phyloP scores from a whole-genome alignment of 2,329 filamentous ascomycete species.

The Verticillium zaregamsianum region DNA sequence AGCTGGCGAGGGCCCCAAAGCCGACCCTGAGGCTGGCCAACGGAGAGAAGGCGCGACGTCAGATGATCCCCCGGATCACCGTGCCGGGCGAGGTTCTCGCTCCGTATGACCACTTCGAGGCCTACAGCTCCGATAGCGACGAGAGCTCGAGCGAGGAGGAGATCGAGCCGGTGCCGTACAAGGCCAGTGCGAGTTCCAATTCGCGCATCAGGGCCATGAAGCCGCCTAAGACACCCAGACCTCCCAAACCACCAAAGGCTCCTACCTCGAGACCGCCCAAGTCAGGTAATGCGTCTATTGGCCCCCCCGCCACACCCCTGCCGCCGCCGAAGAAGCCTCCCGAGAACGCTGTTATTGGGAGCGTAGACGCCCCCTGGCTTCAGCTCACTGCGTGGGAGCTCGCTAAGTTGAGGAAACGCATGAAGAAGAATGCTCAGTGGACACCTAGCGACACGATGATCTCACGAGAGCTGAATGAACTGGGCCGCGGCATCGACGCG shows the following conservation, averaged over 20 bases:
- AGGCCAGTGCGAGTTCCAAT: constrained; percentile 27
- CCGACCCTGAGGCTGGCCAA: constrained; percentile 39
- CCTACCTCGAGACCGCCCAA: constrained; percentile 16
- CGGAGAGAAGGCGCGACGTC: constrained; percentile 41
- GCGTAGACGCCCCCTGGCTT: constrained; percentile 59
- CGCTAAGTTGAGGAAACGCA: constrained; percentile 70
- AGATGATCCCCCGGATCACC: constrained; percentile 53
- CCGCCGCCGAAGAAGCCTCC: constrained; percentile 46
- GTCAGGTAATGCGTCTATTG: constrained; percentile 20
- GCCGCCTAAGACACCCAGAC: constrained; percentile 40
- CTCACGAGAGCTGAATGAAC: constrained; percentile 66
- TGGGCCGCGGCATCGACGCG: constrained; percentile 63
- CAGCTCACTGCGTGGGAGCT: constrained; percentile 62
- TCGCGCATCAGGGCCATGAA: constrained; percentile 46
- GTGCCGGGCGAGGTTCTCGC: constrained; percentile 64
- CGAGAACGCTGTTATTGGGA: constrained; percentile 54
- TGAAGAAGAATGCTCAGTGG: constrained; percentile 92
- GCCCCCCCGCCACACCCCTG: constrained; percentile 35
- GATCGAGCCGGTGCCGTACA: constrained; percentile 14
- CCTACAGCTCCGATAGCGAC: constrained; percentile 49
- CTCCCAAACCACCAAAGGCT: constrained; percentile 4
- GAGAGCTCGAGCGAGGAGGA: constrained; percentile 47
- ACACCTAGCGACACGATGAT: constrained; percentile 84
- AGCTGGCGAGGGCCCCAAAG: constrained; percentile 44
- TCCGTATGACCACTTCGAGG: constrained; percentile 61